Conservation (phyloP, 352 stramenopile genomes). For the Phytopythium kandeliae region DNA sequence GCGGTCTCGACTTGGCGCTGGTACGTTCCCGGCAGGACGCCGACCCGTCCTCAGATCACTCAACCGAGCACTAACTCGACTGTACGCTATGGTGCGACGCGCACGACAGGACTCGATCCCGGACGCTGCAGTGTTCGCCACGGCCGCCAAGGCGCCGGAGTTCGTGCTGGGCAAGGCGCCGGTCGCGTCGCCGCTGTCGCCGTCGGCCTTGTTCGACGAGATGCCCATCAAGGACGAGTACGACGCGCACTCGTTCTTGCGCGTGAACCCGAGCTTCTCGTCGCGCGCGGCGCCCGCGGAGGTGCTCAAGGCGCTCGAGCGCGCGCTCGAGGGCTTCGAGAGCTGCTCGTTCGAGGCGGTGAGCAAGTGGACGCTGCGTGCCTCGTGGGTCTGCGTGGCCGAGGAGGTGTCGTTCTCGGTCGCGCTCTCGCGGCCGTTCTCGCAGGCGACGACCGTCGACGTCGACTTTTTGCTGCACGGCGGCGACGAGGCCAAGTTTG, state of each 20-base stretch:
- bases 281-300: slow-evolving; percentile 26
- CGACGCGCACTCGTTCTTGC: slow-evolving; percentile 32
- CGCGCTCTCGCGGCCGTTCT: slow-evolving; percentile 35
- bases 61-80: too few species aligned
- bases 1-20: slow-evolving; percentile 8
- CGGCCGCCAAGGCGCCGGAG: slow-evolving; percentile 4
- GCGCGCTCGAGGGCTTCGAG: slow-evolving; percentile 28
- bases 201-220: slow-evolving; percentile 24
- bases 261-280: slow-evolving; percentile 48
- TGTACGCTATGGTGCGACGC: too few species aligned
- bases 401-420: slow-evolving; percentile 62
- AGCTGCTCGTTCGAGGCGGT: slow-evolving; percentile 31
- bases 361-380: slow-evolving; percentile 37
- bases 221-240: slow-evolving; percentile 53
- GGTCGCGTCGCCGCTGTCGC: slow-evolving; percentile 35
- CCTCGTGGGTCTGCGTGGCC: slow-evolving; percentile 53
- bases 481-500: slow-evolving; percentile 55
- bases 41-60: too few species aligned
- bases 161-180: slow-evolving; percentile 16
- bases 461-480: slow-evolving; percentile 47
- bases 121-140: background rate
- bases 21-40: slow-evolving; percentile 1
- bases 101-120: slow-evolving; percentile 1
- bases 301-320: slow-evolving; percentile 50
- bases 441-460: slow-evolving; percentile 26